A percentile compares a stretch with the other conserved stretches of the same genome.
phyloP scores from a whole-genome alignment of 169 alveolate species.

The Plasmodium sp. region DNA sequence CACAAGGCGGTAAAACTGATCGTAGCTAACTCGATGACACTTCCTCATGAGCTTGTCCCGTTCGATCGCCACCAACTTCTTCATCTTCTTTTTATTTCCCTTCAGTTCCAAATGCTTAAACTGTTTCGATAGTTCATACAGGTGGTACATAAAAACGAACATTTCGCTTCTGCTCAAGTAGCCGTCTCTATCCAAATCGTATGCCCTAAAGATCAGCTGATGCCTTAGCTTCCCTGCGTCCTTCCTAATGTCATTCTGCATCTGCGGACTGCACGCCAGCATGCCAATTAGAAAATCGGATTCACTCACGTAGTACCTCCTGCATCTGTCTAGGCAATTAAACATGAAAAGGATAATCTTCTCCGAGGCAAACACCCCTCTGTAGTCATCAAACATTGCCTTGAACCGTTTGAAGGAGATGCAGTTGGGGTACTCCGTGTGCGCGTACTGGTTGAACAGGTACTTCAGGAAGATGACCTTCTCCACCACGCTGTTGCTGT shows the following conservation, averaged over 20 bases:
- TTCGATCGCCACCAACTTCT: constrained; percentile 8
- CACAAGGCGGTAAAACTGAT: constrained; percentile 21
- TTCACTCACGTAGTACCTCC: constrained; percentile 64
- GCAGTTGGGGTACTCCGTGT: constrained; percentile 47
- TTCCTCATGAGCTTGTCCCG: constrained; percentile 31
- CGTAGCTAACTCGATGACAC: constrained; percentile 40
- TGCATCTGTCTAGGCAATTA: constrained; percentile 81
- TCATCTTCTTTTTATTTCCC: constrained; percentile 30
- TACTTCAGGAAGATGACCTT: constrained; percentile 46
- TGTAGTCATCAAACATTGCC: constrained; percentile 33
- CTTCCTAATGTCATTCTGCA: constrained; percentile 57
- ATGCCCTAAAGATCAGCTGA: constrained; percentile 84
- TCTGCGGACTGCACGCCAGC: constrained; percentile 85
- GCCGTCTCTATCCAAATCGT: constrained; percentile 82
- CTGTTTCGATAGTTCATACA: constrained; percentile 72
- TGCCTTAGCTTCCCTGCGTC: constrained; percentile 80
- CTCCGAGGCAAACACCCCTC: constrained; percentile 75
- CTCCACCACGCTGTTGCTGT: constrained; percentile 17
- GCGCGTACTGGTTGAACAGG: constrained; percentile 55
- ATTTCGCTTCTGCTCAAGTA: constrained; percentile 54
- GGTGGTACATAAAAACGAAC: constrained; percentile 74
- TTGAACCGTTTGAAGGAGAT: constrained; percentile 47
- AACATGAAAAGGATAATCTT: constrained; percentile 78
- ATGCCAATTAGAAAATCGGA: constrained; percentile 83
- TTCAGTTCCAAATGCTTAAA: not conserved